phyloP scores from a whole-genome alignment of 192 early-diverging fungal species.

The Endogone sp. region DNA sequence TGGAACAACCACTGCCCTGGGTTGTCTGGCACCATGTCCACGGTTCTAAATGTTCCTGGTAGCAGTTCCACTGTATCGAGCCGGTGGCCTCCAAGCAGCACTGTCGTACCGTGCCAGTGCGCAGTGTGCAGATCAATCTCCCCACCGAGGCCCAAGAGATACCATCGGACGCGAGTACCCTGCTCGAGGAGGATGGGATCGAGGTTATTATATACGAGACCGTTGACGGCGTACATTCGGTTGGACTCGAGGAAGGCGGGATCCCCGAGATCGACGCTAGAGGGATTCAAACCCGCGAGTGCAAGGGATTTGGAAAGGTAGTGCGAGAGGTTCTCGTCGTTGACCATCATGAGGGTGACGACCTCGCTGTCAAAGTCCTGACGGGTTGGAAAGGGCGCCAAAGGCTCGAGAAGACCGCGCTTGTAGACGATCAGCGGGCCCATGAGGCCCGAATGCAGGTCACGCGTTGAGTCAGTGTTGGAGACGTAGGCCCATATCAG shows the following conservation, averaged over 20 bases:
- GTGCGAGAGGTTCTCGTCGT: slow-evolving; percentile 21
- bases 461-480: neutral
- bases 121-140: slow-evolving; percentile 2
- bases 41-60: slow-evolving; percentile 25
- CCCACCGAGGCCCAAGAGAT: neutral
- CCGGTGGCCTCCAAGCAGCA: slow-evolving; percentile 29
- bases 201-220: slow-evolving; percentile 29
- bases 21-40: slow-evolving; percentile 39
- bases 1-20: slow-evolving; percentile 41
- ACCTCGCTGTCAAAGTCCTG: slow-evolving; percentile 24
- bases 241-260: slow-evolving; percentile 31
- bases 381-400: neutral
- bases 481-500: neutral
- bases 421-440: slow-evolving; percentile 1
- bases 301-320: slow-evolving; percentile 17
- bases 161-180: neutral
- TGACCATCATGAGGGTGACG: slow-evolving; percentile 27
- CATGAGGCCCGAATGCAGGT: neutral
- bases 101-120: slow-evolving; percentile 29
- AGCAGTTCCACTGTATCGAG: slow-evolving; percentile 40
- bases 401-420: neutral
- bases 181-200: neutral
- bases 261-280: neutral
- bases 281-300: slow-evolving; percentile 2
- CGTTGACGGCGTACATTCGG: slow-evolving; percentile 35